Evolutionary conservation across 169 alveolate genomes (phyloP).

Genomic region (Plasmodium knowlesi): DNA sequence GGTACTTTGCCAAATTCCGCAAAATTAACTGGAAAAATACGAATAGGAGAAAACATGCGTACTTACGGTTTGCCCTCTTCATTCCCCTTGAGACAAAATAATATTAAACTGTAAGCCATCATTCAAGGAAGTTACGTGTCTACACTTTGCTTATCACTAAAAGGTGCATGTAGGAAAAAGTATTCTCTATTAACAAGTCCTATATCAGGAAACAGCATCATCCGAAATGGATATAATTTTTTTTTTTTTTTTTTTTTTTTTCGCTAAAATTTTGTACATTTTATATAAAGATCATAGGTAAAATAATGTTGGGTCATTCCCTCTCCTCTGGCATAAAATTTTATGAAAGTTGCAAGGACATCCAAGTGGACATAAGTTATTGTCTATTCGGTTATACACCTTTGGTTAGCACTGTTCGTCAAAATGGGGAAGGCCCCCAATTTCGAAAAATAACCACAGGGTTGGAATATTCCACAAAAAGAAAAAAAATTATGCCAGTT

Average conservation of each 20-base stretch:
- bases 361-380: background rate
- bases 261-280: background rate
- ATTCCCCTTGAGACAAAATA: background rate
- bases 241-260: no score
- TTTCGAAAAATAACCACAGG: background rate
- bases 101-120: background rate
- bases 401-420: background rate
- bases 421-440: background rate
- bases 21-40: background rate
- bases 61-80: background rate
- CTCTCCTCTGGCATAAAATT: background rate
- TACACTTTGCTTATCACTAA: background rate
- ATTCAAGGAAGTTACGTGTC: background rate
- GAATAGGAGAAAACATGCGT: background rate
- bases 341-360: background rate
- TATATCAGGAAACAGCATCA: background rate
- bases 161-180: background rate
- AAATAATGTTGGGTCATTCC: background rate
- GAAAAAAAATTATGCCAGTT: background rate
- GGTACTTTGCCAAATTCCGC: background rate
- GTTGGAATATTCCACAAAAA: background rate
- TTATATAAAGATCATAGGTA: background rate
- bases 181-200: background rate
- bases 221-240: background rate
- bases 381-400: background rate